Base-by-base conservation (phyloP, 306 rosid species). In the Malus asiatica region DNA sequence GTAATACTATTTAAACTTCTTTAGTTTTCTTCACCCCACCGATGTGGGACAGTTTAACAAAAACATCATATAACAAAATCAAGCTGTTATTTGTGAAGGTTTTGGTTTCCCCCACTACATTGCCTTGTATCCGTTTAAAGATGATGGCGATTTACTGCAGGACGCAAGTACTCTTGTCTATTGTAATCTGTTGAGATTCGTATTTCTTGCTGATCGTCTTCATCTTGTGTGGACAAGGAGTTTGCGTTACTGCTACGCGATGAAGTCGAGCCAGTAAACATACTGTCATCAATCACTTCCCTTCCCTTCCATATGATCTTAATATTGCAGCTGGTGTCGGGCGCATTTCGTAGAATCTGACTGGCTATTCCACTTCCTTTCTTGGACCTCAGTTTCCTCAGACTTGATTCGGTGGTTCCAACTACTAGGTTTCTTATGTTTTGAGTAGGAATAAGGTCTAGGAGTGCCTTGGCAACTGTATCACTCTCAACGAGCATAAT, bases 291-390 rank as follows among this genome's bases (percentile, higher is more conserved):
- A 60, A 64, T 83, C 59, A 83, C 81, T 88, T 89, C 91, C 69
- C 84, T 87, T 69, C 92, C 93, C 79, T 87, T 90, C 76, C 91
- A 81, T 76, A 93, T 76, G 79, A 93, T 71, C 67, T 84, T 91
- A 25, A 88, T 81, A 51, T 86, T 80, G 76, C 97, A 55, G 66
- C 65, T 71, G 42, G 76, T 71, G 71, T 72, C 83, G 3, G 80
- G 33, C 68, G 81, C 93, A 78, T 86, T 84, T 82, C 87, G 89
- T 67, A 91, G 80, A 64, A 91, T 60, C 83, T 87, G 90, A 82
- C 85, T 85, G 10, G 88, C 91, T 71, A 84, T 83, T 55, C 91
- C 88, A 61, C 69, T 88, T 76, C 89, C 84, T 77, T 62, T 87
- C 78, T 75, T 84, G 27, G 88, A 87, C 85, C 70, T 88, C 64